Percentiles rank a stretch among this genome's conserved stretches.
phyloP scores from a whole-genome alignment of 352 stramenopile species.

The Phytopythium aichiense region DNA sequence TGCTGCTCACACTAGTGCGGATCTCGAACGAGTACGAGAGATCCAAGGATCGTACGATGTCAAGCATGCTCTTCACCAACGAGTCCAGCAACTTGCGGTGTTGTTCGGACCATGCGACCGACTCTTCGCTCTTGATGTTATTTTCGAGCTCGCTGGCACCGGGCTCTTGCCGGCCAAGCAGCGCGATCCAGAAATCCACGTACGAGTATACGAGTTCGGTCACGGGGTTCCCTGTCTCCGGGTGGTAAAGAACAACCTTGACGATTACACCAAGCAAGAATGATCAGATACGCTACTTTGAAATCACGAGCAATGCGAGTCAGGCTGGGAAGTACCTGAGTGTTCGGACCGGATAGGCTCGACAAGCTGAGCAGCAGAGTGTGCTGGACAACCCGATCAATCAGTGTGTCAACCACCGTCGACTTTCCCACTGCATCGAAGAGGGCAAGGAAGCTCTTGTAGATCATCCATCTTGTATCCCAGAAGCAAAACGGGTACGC shows the following conservation, averaged over 20 bases:
- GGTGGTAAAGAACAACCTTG: constrained; percentile 63
- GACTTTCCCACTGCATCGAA: constrained; percentile 35
- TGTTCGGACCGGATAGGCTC: constrained; percentile 42
- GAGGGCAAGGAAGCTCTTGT: constrained; percentile 46
- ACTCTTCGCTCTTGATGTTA: constrained; percentile 1
- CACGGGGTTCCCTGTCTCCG: constrained; percentile 63
- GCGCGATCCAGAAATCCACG: constrained; percentile 62
- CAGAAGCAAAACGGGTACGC: constrained; percentile 61
- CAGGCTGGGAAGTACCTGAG: constrained; percentile 22
- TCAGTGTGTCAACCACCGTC: constrained; percentile 30
- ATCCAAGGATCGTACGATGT: constrained; percentile 51
- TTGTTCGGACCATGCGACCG: constrained; percentile 6
- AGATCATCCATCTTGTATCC: constrained; percentile 50
- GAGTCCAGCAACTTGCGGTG: constrained; percentile 49
- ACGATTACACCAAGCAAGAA: background rate
- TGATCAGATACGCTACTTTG: background rate
- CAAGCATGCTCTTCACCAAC: constrained; percentile 38
- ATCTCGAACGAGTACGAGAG: constrained; percentile 67
- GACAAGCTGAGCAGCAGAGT: constrained; percentile 66
- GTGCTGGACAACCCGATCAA: constrained; percentile 54
- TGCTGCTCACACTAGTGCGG: constrained; percentile 29
- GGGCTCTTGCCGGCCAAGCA: constrained; percentile 19
- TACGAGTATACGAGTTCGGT: constrained; percentile 78
- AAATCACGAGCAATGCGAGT: background rate
- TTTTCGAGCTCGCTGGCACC: constrained; percentile 4